Evolutionary conservation across 2,329 filamentous ascomycete species (phyloP).

Genomic region (Cercospora beticola): DNA sequence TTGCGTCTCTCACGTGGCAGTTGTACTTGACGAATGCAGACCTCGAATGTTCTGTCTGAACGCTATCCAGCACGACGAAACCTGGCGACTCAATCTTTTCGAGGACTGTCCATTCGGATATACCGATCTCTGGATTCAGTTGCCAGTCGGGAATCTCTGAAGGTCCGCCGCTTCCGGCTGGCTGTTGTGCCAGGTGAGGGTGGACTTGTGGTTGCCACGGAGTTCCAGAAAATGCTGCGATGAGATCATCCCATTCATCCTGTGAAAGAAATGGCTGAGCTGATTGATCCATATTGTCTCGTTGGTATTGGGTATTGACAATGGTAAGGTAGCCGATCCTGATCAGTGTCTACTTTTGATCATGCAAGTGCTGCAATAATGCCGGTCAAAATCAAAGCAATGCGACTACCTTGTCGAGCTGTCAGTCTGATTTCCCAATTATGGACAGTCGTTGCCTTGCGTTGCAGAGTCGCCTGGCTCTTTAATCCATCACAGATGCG

Average conservation of each 20-base stretch:
- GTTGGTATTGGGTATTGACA: neutral
- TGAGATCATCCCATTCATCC: too few relatives aligned
- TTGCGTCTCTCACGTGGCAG: neutral
- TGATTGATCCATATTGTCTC: neutral
- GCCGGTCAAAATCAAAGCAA: neutral
- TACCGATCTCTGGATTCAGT: neutral
- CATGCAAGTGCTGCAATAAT: neutral
- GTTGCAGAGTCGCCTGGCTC: neutral
- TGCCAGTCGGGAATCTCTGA: neutral
- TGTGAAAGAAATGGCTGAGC: too few relatives aligned
- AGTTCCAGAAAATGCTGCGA: neutral
- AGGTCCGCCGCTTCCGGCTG: neutral
- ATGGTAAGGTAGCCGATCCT: neutral
- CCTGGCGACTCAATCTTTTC: neutral
- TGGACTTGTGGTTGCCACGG: neutral
- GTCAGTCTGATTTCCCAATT: neutral
- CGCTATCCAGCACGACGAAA: neutral
- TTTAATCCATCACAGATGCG: conserved; percentile 56
- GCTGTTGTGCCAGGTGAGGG: neutral
- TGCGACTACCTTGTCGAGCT: neutral
- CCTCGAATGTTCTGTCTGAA: neutral
- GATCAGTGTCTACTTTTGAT: neutral
- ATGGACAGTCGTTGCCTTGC: neutral
- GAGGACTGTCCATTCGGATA: neutral
- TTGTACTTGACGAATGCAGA: neutral